Evolutionary conservation across 768 basidiomycete species (phyloP), one percentile per base, ranked within the genome.

Genomic region (Amanita pallidorosea): DNA sequence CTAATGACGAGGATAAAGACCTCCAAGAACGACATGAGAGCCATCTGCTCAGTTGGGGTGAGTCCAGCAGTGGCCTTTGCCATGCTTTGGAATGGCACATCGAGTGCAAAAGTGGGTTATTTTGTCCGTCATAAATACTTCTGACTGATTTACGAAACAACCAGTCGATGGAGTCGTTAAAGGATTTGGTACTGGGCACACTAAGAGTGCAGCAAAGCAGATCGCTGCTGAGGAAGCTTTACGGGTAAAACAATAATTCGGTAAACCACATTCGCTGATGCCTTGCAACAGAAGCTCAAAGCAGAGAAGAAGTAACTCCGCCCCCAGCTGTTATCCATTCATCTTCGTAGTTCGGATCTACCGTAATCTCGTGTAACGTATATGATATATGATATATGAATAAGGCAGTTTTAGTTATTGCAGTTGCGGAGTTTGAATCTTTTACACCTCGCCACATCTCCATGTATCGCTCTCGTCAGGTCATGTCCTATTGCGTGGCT

Each of bases 41-140:
- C 23, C 45, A 46, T 34, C 18, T 46, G 29, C 68, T 85, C 25
- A 79, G 72, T 56, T 86, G 81, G 80, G 58, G 68, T 18, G 78
- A 82, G 42, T 67, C 65, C 0, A 60, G 57, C 5, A 62, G 61
- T 8, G 81, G 80, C 0, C 67, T 69, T 0, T 63, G 62, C 11
- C 70, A 80, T 49, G 64, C 61, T 3, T 75, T 73, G 5, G 58
- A 62, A 35, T 85, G 83, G 83, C 81, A 69, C 1, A 72, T 67
- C 2, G 55, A 72, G 5, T 85, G 82, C 63, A 83, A 79, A 70
- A 73, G 84, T 81, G 55, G 57, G 60, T 45, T 22, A 6, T 49
- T 56, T 44, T 55, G 25, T 8, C n/a, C 31, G n/a, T 18, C 17
- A n/a, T 47, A 40, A 53, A 45, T 34, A 38, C 49, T 54, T 15